phyloP scores from a whole-genome alignment of 805 yeast genomes.

The Barnettozyma sucrosica region DNA sequence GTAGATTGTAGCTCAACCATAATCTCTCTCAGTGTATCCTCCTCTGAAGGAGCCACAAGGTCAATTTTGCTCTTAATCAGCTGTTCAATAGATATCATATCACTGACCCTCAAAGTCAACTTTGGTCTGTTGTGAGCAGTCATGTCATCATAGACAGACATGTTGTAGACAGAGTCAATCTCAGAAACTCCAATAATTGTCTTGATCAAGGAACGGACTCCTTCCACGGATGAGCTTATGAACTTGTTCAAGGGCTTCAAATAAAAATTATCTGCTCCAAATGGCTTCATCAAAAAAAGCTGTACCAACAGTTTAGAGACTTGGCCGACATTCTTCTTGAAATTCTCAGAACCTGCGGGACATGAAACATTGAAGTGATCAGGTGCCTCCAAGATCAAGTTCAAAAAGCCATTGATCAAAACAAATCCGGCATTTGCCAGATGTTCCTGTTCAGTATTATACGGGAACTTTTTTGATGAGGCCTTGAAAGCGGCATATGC shows the following conservation, averaged over 20 bases:
- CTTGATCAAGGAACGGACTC: constrained; percentile 39
- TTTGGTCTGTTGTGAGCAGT: constrained; percentile 46
- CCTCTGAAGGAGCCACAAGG: constrained; percentile 39
- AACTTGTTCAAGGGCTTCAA: constrained; percentile 78
- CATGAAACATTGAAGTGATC: constrained; percentile 49
- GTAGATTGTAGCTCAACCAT: constrained; percentile 37
- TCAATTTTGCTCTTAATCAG: constrained; percentile 38
- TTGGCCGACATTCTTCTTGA: constrained; percentile 45
- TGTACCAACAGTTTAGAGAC: constrained; percentile 59
- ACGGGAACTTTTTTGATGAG: constrained; percentile 46
- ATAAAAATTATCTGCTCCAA: constrained; percentile 55
- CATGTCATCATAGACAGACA: constrained; percentile 67
- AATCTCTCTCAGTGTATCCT: constrained; percentile 49
- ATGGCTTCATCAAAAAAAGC: constrained; percentile 61
- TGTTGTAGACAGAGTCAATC: constrained; percentile 53
- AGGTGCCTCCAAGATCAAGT: constrained; percentile 43
- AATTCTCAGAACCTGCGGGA: constrained; percentile 19
- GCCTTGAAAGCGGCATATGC: constrained; percentile 40
- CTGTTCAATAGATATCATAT: constrained; percentile 41
- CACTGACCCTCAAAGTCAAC: constrained; percentile 39
- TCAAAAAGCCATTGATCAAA: constrained; percentile 47
- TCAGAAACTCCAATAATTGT: constrained; percentile 48
- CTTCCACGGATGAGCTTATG: constrained; percentile 44
- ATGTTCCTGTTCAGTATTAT: constrained; percentile 52
- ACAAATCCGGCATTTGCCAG: constrained; percentile 66